Percentiles rank a stretch among this genome's conserved stretches.
Conservation (phyloP, 306 rosid genomes). For the Cucurbita pepo region DNA sequence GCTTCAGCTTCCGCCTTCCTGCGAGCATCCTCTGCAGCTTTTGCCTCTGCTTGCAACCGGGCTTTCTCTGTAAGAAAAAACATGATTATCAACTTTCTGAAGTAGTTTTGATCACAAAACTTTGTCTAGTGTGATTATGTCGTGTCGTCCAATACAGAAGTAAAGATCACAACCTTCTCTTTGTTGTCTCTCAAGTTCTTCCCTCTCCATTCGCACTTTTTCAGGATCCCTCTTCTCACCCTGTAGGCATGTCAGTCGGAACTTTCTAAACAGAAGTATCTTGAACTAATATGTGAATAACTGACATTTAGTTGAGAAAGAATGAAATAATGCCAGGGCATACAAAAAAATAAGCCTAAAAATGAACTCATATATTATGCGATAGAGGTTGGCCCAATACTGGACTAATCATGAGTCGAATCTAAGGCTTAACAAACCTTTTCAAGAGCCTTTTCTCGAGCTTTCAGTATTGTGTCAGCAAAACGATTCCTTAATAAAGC, state of each 20-base stretch:
- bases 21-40: slow-evolving; percentile 88
- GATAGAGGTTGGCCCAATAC: neutral
- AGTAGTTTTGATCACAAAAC: neutral
- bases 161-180: slow-evolving; percentile 48
- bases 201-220: slow-evolving; percentile 67
- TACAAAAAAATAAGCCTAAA: no score
- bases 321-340: no score
- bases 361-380: no score
- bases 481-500: slow-evolving; percentile 69
- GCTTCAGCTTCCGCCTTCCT: slow-evolving; percentile 68
- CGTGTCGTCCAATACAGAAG: neutral
- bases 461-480: slow-evolving; percentile 88
- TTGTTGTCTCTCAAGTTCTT: slow-evolving; percentile 71
- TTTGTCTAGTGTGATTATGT: neutral
- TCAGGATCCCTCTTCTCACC: slow-evolving; percentile 84
- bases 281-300: neutral
- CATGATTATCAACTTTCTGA: neutral
- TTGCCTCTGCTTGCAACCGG: slow-evolving; percentile 79
- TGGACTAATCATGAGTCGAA: neutral
- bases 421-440: slow-evolving; percentile 47
- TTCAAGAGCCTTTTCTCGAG: slow-evolving; percentile 88
- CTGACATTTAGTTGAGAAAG: no score
- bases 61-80: slow-evolving; percentile 55
- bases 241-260: slow-evolving; percentile 20
- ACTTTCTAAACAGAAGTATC: neutral